Base-by-base conservation (phyloP, 2,329 filamentous ascomycete genomes). In the Neofusicoccum ribis region DNA sequence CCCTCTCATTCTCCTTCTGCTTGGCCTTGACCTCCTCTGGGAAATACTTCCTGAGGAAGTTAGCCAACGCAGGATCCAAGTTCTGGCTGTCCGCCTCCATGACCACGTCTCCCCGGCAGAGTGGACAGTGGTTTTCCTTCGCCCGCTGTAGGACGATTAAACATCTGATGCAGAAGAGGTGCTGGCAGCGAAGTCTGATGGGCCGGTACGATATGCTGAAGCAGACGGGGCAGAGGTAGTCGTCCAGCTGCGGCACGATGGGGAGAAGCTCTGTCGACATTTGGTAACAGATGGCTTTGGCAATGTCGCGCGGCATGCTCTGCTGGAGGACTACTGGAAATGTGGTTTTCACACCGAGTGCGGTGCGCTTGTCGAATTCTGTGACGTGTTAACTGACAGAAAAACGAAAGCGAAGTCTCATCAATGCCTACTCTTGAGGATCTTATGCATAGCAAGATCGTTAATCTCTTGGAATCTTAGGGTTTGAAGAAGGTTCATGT, bases 361-460 rank as follows among this genome's bases (percentile, higher is more conserved):
- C 87, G 1, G 92, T 96, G 66, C 88, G 86, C 77, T 96, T 96
- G 78, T 95, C 91, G 74, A 96, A 96, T 78, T 94, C 88, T 93
- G 31, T 3, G 15, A n/a, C 1, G 5, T 5, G 17, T 31, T 14
- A 50, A 41, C 23, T 7, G 12, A 14, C 37, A 12, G 11, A 44
- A 14, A 27, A 36, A 54, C 11, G 1, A 6, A 47, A 47, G 15
- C 4, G 9, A 1, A 54, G 23, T 11, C 14, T 3, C 34, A 52
- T 50, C 31, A 17, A 8, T 8, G 76, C 85, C 68, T 75, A 90
- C 89, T 96, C 76, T 96, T 96, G 62, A 96, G 79, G 60, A 96
- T 96, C 76, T 96, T 96, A 39, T 81, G 82, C 71, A 95, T 87
- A 0, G 92, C 92, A 36, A 85, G 85, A 69, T 87, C 86, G 72